phyloP scores from a whole-genome alignment of 2,329 filamentous ascomycete genomes.

The Fusarium sp. region DNA sequence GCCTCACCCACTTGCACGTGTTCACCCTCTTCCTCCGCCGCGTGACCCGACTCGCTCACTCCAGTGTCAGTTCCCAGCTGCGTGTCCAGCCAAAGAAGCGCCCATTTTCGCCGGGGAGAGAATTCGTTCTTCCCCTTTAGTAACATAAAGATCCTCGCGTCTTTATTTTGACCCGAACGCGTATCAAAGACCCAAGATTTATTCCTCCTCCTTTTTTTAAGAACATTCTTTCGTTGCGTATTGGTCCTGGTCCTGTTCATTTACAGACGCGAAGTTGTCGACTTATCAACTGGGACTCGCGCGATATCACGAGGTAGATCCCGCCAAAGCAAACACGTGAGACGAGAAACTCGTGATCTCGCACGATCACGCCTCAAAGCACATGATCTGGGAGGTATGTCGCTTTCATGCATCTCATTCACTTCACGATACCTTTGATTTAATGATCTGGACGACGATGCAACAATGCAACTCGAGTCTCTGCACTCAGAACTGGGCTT shows the following conservation, averaged over 20 bases:
- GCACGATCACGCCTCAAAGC: slow-evolving; percentile 47
- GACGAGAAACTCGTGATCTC: slow-evolving; percentile 60
- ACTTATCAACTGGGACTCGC: slow-evolving; percentile 49
- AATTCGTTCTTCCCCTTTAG: slow-evolving; percentile 37
- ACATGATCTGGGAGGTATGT: slow-evolving; percentile 62
- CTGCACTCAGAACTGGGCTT: background rate
- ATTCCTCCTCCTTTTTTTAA: slow-evolving; percentile 11
- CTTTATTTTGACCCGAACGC: slow-evolving; percentile 26
- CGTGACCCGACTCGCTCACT: slow-evolving; percentile 53
- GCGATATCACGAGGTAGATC: slow-evolving; percentile 63
- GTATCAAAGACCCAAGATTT: slow-evolving; percentile 23
- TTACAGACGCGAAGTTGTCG: slow-evolving; percentile 38
- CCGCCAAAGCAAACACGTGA: slow-evolving; percentile 57
- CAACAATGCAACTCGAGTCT: background rate
- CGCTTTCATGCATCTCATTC: slow-evolving; percentile 45
- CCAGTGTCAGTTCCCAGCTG: slow-evolving; percentile 37
- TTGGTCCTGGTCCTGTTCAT: slow-evolving; percentile 7
- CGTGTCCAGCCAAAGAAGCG: slow-evolving; percentile 23
- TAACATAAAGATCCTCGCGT: slow-evolving; percentile 47
- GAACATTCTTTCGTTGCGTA: slow-evolving; percentile 6
- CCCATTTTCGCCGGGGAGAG: slow-evolving; percentile 6
- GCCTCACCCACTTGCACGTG: slow-evolving; percentile 56
- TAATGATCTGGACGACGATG: slow-evolving; percentile 10
- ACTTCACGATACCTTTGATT: slow-evolving; percentile 38
- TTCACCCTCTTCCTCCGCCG: slow-evolving; percentile 53